A percentile compares a stretch with the other conserved stretches of the same genome.
Evolutionary conservation across 2,329 filamentous ascomycete genomes (phyloP).

Genomic region (Cryoendolithus antarcticus): DNA sequence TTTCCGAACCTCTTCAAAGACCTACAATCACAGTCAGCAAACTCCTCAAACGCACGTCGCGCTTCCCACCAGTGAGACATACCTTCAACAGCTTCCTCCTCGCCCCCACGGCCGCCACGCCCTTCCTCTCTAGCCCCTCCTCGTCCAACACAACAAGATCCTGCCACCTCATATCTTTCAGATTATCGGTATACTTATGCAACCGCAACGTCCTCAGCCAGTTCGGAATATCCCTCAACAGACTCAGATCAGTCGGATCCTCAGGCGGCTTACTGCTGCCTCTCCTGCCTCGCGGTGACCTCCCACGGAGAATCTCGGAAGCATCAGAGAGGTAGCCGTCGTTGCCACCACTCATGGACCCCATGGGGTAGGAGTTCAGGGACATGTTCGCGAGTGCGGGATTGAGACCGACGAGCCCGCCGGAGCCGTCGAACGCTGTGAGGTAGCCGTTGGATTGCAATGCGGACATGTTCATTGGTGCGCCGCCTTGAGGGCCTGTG

Average conservation of each 20-base stretch:
- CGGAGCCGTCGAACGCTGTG: conserved; percentile 68
- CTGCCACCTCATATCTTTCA: conserved; percentile 95
- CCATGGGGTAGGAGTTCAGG: conserved; percentile 40
- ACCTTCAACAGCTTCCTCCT: conserved; percentile 97
- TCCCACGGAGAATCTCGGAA: conserved; percentile 78
- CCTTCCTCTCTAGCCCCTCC: conserved; percentile 79
- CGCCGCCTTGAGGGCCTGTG: conserved; percentile 49
- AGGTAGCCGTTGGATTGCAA: conserved; percentile 93
- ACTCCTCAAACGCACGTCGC: too few species aligned
- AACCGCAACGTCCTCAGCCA: conserved; percentile 90
- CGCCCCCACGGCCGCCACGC: conserved; percentile 88
- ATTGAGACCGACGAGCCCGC: conserved; percentile 37
- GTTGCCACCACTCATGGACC: conserved; percentile 31
- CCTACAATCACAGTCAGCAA: conserved; percentile 34
- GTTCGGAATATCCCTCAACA: conserved; percentile 88
- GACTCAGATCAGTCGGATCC: conserved; percentile 80
- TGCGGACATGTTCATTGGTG: conserved; percentile 59
- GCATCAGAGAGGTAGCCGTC: conserved; percentile 91
- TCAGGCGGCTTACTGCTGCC: conserved; percentile 96
- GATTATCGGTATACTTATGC: conserved; percentile 97
- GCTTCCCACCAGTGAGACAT: conserved; percentile 15
- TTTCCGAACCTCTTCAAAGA: conserved; percentile 88
- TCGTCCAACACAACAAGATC: conserved; percentile 88
- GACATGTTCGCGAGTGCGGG: conserved; percentile 60
- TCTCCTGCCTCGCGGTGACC: conserved; percentile 80